A percentile compares a stretch with the other conserved stretches of the same genome.
Conservation (phyloP, 2,329 filamentous ascomycete species). For the Amauroascus niger region DNA sequence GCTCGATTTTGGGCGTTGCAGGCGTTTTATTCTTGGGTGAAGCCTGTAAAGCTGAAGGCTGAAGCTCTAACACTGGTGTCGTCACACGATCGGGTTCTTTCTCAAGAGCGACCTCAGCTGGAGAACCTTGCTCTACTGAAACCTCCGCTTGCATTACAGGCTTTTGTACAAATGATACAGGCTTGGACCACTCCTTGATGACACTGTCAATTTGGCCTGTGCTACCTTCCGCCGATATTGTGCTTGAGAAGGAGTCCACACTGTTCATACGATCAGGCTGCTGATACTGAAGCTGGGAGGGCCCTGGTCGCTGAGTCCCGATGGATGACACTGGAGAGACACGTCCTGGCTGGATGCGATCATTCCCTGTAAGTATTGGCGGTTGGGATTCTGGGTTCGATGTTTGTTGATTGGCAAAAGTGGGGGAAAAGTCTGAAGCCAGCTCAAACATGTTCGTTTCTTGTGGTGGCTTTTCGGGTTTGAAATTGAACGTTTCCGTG, state of each 20-base stretch:
- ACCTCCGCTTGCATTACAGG: neutral
- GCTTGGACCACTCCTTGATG: conserved; percentile 37
- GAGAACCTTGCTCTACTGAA: neutral
- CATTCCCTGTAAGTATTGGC: neutral
- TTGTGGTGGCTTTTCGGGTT: conserved; percentile 1
- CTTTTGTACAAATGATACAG: conserved; percentile 22
- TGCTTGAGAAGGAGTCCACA: conserved; percentile 22
- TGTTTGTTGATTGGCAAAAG: neutral
- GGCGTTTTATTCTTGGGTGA: conserved; percentile 6
- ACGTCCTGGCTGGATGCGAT: neutral
- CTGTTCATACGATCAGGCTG: conserved; percentile 25
- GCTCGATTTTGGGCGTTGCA: conserved; percentile 5
- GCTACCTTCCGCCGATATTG: conserved; percentile 21
- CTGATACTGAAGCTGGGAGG: conserved; percentile 10
- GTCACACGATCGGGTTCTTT: conserved; percentile 2
- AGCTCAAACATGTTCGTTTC: conserved; percentile 15
- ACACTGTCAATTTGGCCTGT: conserved; percentile 36
- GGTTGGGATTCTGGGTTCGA: neutral
- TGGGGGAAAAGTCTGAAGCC: conserved; percentile 1
- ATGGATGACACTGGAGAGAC: neutral
- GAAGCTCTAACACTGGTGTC: conserved; percentile 12
- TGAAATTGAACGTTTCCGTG: conserved; percentile 14
- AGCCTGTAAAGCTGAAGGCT: conserved; percentile 7
- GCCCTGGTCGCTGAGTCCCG: neutral
- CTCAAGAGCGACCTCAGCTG: neutral